Base-by-base conservation (phyloP, 2,329 filamentous ascomycete genomes). In the Aspergillus piperis region DNA sequence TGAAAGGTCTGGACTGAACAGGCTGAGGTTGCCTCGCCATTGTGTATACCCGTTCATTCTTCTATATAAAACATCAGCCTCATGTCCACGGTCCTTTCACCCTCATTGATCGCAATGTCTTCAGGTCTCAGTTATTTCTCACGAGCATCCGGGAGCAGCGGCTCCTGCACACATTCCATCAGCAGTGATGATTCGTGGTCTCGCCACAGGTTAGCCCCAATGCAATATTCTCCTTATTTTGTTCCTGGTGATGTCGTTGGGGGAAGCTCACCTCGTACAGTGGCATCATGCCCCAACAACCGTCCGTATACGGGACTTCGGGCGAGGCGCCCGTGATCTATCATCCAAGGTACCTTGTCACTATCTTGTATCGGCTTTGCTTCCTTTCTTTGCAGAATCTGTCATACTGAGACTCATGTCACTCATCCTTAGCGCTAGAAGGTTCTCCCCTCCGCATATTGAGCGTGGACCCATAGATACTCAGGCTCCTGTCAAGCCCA, bases 141-240 rank as follows among this genome's bases (percentile, higher is more conserved):
- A 48, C 65, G 69, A 57, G 62, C 66, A 42, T 65, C 71, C 59
- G 64, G 68, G 60, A 66, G 66, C 41, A 66, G 71, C 39, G 68
- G 71, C 54, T 70, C 70, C 55, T 68, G 68, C 56, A 71, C 69
- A 55, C 66, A 69, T 53, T 69, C 74, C 19, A 61, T 69, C 53
- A 70, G 68, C 62, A 65, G 68, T 59, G 71, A 71, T 62, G 73
- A 76, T 59, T 63, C 68, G 42, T 70, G 71, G 64, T 70, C 71
- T 69, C 71, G 70, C 62, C 67, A 71, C 59, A 76, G 74, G 75
- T 76, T 57, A 74, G 73, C 71, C 68, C 54, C 59, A 64, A 62
- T 51, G 61, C 51, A 62, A 55, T 36, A 64, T 57, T 47, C 57
- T 48, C 39, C 58, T 60, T 39, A 19, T 41, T 54, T 21, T 21